Conservation (phyloP, 164 flowering plant genomes). For the Stephania cephalantha region DNA sequence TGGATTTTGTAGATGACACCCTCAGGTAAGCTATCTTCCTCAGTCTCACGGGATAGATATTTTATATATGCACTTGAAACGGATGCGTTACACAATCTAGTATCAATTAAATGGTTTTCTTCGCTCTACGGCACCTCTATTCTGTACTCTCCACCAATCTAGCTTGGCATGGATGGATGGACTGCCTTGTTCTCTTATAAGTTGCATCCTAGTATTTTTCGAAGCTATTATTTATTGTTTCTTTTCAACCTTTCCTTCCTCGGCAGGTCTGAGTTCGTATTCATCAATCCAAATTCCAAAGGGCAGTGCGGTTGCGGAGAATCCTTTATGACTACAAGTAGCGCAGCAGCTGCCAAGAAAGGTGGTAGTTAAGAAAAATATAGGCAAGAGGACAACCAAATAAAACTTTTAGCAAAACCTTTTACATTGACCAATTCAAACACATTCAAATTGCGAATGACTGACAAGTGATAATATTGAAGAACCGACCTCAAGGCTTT, state of each 20-base stretch:
- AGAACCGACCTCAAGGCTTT: background rate
- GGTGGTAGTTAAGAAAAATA: conserved; percentile 17
- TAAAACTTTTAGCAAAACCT: background rate
- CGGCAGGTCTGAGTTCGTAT: conserved; percentile 78
- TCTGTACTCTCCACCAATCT: background rate
- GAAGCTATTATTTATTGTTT: background rate
- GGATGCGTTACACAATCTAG: background rate
- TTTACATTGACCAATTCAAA: background rate
- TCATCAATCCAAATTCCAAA: conserved; percentile 77
- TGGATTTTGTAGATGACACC: conserved; percentile 92
- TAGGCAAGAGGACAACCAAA: background rate
- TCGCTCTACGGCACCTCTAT: background rate
- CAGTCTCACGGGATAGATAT: background rate
- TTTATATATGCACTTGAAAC: background rate
- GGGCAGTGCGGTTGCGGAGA: conserved; percentile 90
- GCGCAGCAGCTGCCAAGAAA: conserved; percentile 31
- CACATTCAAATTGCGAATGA: background rate
- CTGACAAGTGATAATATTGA: background rate
- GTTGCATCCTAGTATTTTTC: background rate
- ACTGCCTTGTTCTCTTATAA: background rate
- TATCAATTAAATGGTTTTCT: background rate
- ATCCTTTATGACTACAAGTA: conserved; percentile 66
- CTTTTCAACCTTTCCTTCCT: background rate
- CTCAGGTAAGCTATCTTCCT: conserved; percentile 46
- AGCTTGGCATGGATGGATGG: background rate